Base-by-base conservation (phyloP, 2,329 filamentous ascomycete genomes). In the Onygena corvina region DNA sequence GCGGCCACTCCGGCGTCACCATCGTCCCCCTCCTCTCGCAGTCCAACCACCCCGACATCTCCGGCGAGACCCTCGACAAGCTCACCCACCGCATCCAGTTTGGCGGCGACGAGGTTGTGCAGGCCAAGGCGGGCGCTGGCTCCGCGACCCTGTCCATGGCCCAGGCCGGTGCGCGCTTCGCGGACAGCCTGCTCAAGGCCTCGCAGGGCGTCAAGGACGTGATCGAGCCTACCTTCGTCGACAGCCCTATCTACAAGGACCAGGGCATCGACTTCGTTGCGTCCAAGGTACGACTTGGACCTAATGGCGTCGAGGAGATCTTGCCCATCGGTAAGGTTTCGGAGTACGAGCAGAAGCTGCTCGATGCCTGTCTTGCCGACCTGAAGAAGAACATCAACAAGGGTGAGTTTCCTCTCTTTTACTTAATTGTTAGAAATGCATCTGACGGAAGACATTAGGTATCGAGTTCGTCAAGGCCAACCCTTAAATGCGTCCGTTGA, bases 131-230 rank as follows among this genome's bases (percentile, higher is more conserved):
- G 67, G 92, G 90, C 71, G 88, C 89, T 64, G 90, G 90, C 62
- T 95, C 88, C 60, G 90, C 90, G 67, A 96, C 90, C 57, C 85
- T 96, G 61, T 95, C 88, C 75, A 98, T 98, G 90, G 90, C 90
- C 65, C 90, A 94, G 80, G 90, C 90, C 59, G 90, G 90, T 74
- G 79, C 78, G 57, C 77, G 80, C 60, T 83, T 84, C 71, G 87
- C 92, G 61, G 89, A 96, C 76, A 87, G 84, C 60, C 76, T 98
- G 63, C 84, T 98, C 73, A 89, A 87, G 72, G 92, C 92, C 62
- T 75, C 84, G 52, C 81, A 93, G 71, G 92, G 92, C 68, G 82
- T 94, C 80, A 92, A 89, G 81, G 87, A 87, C 67, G 84, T 98
- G 62, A 69, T 93, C 58, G 92, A 98, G 83, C 89, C 89, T 61